Base-by-base conservation (phyloP, 2,329 filamentous ascomycete species). In the Fusarium austroafricanum region DNA sequence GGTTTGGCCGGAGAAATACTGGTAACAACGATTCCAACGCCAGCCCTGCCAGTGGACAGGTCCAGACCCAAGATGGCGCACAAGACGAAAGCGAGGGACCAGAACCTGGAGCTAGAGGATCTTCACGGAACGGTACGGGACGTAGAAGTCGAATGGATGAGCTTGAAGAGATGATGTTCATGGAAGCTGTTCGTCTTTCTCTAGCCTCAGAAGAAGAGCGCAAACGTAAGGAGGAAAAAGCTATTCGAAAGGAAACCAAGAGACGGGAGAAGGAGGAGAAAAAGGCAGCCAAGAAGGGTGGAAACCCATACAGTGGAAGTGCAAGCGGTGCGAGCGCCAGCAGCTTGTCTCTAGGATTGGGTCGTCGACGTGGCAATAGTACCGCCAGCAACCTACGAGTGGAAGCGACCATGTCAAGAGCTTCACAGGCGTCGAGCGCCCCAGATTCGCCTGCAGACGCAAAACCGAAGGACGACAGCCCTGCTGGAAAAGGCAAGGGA, bases 161-260 rank as follows among this genome's bases (percentile, higher is more conserved):
- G 71, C 85, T 98, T 1, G 96, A 99, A 77, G 95, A 97, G 47
- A 92, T 99, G 83, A 99, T 99, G 96, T 94, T 98, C 84, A 93
- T 96, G 85, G 96, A 99, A 78, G 96, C 96, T 1, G 96, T 99
- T 46, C 86, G 96, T 38, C 79, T 97, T 29, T 97, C 94, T 46
- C 83, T 99, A n/a, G 94, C 92, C 1, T 90, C 93, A 2, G 96
- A 99, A 77, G 95, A 98, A 74, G 95, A 98, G 40, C 87, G 95
- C n/a, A 92, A 93, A 71, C 90, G 87, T 45, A 96, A 93, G 75
- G 91, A 95, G 61, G 79, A 80, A 39, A 81, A 81, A 67, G 75
- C 74, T 7, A 43, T 77, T 15, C 74, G 77, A 10, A 97, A 97
- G 76, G 92, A 96, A 60, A 90, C 91, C 2, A 97, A 97, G 82